Evolutionary conservation across 345 rosid genomes (phyloP).

Genomic region (Salix viminalis): DNA sequence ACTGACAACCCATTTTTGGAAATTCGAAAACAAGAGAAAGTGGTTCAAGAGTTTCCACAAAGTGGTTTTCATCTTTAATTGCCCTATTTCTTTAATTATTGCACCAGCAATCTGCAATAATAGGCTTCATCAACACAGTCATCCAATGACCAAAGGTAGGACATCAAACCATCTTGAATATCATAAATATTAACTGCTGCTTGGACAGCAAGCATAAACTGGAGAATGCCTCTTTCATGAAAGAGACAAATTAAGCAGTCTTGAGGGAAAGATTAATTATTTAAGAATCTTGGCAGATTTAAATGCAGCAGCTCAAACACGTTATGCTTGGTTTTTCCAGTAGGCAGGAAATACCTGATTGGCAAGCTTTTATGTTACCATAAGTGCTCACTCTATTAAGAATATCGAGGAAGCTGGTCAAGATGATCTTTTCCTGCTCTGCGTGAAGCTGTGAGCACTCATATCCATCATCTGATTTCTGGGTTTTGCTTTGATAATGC

Average conservation of each 20-base stretch:
- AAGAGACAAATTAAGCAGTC: neutral
- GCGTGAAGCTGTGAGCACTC: conserved; percentile 38
- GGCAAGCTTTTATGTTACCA: conserved; percentile 46
- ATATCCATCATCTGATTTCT: conserved; percentile 11
- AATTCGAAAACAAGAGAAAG: neutral
- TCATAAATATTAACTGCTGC: neutral
- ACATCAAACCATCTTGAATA: neutral
- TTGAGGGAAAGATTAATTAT: neutral
- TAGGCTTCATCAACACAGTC: neutral
- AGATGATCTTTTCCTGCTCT: conserved; percentile 51
- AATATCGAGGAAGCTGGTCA: conserved; percentile 46
- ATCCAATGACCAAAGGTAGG: neutral
- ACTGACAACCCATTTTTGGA: neutral
- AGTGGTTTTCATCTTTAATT: neutral
- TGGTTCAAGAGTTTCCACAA: neutral
- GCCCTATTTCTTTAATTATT: neutral
- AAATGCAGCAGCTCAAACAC: neutral
- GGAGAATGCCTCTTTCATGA: neutral
- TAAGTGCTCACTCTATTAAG: conserved; percentile 45
- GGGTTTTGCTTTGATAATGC: neutral
- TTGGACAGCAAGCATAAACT: neutral
- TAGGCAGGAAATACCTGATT: neutral
- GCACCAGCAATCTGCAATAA: neutral
- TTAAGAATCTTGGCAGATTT: neutral
- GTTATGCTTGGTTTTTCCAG: neutral